These are phyloP conservation scores for Boletellus dicymbophilus DNA, from an alignment of 1,284 basidiomycete genomes.

Conservation along the genomic window DNA sequence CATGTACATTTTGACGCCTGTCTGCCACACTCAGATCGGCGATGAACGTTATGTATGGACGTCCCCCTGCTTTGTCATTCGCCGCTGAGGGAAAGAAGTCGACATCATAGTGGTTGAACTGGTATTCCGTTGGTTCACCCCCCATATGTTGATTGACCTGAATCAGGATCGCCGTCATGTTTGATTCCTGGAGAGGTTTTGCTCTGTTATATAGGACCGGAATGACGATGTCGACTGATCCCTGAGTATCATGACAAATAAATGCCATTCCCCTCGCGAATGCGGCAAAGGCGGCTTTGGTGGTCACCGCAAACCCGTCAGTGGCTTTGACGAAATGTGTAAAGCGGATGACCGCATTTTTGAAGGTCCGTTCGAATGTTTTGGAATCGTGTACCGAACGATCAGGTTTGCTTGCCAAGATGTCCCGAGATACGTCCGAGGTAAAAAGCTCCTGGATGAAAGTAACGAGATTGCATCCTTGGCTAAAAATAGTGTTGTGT, in stretches of 20 bases:
- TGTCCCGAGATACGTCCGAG: too few relatives aligned
- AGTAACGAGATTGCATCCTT: not conserved
- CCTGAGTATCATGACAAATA: not conserved
- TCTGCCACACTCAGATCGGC: not conserved
- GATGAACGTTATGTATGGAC: not conserved
- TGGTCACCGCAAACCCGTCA: not conserved
- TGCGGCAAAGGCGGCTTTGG: not conserved
- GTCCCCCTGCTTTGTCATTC: not conserved
- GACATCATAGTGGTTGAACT: not conserved
- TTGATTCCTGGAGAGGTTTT: not conserved
- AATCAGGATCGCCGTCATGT: not conserved
- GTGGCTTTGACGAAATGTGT: slow-evolving; percentile 3
- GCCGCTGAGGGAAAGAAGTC: too few relatives aligned
- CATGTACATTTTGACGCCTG: too few relatives aligned
- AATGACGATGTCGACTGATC: not conserved
- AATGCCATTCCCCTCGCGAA: not conserved
- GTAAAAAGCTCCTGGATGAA: not conserved
- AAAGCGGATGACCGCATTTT: not conserved
- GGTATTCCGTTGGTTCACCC: not conserved
- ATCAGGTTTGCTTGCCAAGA: too few relatives aligned
- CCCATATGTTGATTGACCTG: not conserved
- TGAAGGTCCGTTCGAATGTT: not conserved
- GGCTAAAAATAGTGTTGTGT: not conserved
- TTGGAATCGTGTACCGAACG: too few relatives aligned
- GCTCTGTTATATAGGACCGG: not conserved